Percentiles rank a stretch among this genome's conserved stretches.
Conservation (phyloP, 1,284 basidiomycete genomes). For the Microbotryum violaceum region DNA sequence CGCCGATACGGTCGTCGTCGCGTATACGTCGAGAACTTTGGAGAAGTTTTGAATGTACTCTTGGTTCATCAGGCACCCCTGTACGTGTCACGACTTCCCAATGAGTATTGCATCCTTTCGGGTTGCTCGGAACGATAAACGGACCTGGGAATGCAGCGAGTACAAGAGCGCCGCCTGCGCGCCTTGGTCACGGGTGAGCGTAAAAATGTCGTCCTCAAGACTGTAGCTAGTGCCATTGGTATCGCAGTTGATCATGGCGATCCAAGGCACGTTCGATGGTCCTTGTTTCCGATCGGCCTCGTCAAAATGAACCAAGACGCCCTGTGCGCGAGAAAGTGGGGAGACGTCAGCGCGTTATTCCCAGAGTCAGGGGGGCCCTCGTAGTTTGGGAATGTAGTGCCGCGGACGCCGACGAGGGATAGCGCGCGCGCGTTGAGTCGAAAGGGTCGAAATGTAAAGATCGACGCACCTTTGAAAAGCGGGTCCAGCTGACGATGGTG, state of each 20-base stretch:
- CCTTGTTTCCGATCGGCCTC: constrained; percentile 29
- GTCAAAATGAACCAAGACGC: constrained; percentile 37
- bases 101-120: too few species aligned
- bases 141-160: constrained; percentile 39
- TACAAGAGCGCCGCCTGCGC: constrained; percentile 58
- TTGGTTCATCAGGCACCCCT: constrained; percentile 64
- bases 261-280: constrained; percentile 64
- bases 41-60: constrained; percentile 62
- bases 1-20: constrained; percentile 48
- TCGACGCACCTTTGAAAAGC: constrained; percentile 19
- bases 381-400: too few species aligned
- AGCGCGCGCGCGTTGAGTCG: neutral
- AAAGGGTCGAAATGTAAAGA: neutral
- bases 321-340: constrained; percentile 10
- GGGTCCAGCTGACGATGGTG: constrained; percentile 24
- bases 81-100: constrained; percentile 44
- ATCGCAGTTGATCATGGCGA: constrained; percentile 77
- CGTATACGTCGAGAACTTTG: constrained; percentile 70
- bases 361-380: too few species aligned
- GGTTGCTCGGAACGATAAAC: constrained; percentile 33
- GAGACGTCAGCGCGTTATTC: too few species aligned
- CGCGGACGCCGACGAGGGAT: neutral
- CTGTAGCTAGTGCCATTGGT: constrained; percentile 55
- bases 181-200: constrained; percentile 63
- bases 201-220: constrained; percentile 64